Evolutionary conservation across 73 alveolate genomes (phyloP), one percentile per base, ranked within the genome.

Genomic region (Tetrahymena borealis): DNA sequence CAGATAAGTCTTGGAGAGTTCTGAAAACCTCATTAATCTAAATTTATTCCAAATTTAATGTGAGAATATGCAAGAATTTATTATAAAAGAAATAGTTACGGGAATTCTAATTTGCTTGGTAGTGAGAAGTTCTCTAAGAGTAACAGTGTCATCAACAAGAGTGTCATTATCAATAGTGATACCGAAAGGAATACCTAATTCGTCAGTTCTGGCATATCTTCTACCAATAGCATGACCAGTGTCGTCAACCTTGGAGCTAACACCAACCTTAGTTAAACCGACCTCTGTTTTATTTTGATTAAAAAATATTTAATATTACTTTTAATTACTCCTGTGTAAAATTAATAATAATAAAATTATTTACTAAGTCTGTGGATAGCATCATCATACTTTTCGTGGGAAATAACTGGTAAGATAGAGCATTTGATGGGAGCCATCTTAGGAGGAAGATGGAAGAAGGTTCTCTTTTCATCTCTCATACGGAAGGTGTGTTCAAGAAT

Each of bases 141-240:
- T 98, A 32, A 98, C 99, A 16, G 99, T 95, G 33, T 97, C 91
- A 91, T 97, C 98, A 78, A 93, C 92, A 37, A 96, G 77, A 77
- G 99, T 96, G 91, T 97, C 98, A 97, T 96, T 96, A 96, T 98
- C 99, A 33, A 98, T 98, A 38, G 99, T 99, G 94, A 98, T 96
- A 16, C 99, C 99, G 96, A 98, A 99, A 28, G 99, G 99, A 90
- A 99, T 98, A 32, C 99, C 99, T 39, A 99, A 95, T 94, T 99
- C 99, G 91, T 99, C 99, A 91, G 99, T 98, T 93, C 99, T 95
- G 20, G 99, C 99, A 96, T 99, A 98, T 99, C 96, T 94, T 96
- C 98, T 95, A 79, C 99, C 99, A 91, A 99, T 95, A 18, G 99
- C 94, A 40, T 95, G 97, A 39, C 97, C 96, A 37, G 98, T 93